These are phyloP conservation scores for Alternaria triticina DNA, from an alignment of 2,329 filamentous ascomycete species.

Conservation along the genomic window DNA sequence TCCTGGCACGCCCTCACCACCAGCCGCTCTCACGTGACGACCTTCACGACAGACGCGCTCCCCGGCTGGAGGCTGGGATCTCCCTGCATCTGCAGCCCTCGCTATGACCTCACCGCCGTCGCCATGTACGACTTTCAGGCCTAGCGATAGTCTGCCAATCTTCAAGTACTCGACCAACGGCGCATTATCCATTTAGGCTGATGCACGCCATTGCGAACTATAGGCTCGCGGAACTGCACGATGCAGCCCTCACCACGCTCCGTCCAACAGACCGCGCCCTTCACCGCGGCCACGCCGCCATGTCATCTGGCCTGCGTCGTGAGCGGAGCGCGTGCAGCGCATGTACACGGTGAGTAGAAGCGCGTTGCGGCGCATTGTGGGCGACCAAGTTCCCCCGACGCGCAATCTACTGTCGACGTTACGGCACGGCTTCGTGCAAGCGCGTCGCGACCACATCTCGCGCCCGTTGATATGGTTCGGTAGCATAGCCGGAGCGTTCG, in stretches of 20 bases:
- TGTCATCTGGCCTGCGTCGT: constrained; percentile 9
- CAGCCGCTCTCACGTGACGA: constrained; percentile 19
- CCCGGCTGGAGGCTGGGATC: constrained; percentile 9
- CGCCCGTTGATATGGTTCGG: constrained; percentile 34
- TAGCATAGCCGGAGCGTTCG: constrained; percentile 28
- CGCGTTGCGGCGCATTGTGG: constrained; percentile 8
- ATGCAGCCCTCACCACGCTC: constrained; percentile 24
- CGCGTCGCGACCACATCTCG: constrained; percentile 10
- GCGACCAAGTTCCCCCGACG: constrained; percentile 4
- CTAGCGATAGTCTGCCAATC: constrained; percentile 22
- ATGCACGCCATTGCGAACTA: constrained; percentile 20
- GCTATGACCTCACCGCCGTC: constrained; percentile 23
- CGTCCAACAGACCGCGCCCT: constrained; percentile 10
- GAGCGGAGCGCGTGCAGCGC: constrained; percentile 12
- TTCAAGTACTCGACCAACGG: constrained; percentile 35
- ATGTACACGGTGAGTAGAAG: constrained; percentile 9
- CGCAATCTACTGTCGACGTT: not conserved
- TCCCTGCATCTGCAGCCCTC: constrained; percentile 18
- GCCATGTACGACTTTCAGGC: constrained; percentile 13
- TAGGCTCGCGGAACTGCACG: constrained; percentile 27
- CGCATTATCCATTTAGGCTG: constrained; percentile 42
- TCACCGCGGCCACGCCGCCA: constrained; percentile 5
- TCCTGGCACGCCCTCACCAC: constrained; percentile 1
- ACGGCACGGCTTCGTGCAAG: constrained; percentile 1
- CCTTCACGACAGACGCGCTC: constrained; percentile 5